Base-by-base conservation (phyloP, 805 yeast species). In the Nakazawaea pomicola region DNA sequence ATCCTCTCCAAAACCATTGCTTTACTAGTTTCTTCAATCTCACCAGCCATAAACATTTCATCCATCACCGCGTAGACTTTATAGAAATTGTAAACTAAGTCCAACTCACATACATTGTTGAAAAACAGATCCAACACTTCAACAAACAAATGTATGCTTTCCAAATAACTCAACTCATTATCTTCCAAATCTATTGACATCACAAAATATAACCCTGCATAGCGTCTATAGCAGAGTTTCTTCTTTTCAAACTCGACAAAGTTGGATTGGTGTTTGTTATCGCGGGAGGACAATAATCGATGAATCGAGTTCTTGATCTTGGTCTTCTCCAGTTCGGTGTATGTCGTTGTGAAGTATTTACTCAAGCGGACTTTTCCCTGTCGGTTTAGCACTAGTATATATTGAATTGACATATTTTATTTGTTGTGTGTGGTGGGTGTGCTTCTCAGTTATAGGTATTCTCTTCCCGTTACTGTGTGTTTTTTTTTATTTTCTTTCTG, bases 291-390 rank as follows among this genome's bases (percentile, higher is more conserved):
- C 7, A 90, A 80, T 34, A 87, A 64, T 43, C 89, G 71, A 62
- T 90, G 96, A 10, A 88, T 80, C 32, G 84, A 87, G 17, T 68
- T 65, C 20, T 78, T 76, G 29, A 74, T 51, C 36, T 60, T 64
- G 40, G 64, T 52, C 48, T 76, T 73, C 45, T 75, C 78, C 3
- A 57, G 51, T 32, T 74, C 72, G 54, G 66, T 38, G 5, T 36
- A 28, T 11, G 17, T 27, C 7, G 43, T 33, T 46, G 44, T 57
- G 53, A 48, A 91, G 90, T 95, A 90, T 58, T 88, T 83, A 6
- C 86, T 81, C 12, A 91, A 64, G 45, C 99, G 74, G 17, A 91
- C 78, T 49, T 85, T 85, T n/a, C 99, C 98, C 63, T 91, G 97
- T 44, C 96, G 74, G 58, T 91, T 91, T 58, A 91, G 80, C 33